Base-by-base conservation (phyloP, 2,329 filamentous ascomycete species). In the Corynespora cassiicola region DNA sequence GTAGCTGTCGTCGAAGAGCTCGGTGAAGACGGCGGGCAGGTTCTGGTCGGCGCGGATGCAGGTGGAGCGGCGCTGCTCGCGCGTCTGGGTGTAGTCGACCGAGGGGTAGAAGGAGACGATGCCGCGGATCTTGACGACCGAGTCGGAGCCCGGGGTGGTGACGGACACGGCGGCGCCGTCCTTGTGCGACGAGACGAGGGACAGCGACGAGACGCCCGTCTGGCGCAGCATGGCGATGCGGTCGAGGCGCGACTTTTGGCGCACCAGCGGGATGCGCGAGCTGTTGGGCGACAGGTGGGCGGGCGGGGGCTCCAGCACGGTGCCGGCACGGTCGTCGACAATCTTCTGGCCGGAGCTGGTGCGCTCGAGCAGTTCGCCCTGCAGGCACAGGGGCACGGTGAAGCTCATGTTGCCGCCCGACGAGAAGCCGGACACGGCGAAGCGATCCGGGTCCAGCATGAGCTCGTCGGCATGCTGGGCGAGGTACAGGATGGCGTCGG, bases 91-190 rank as follows among this genome's bases (percentile, higher is more conserved):
- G 61, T 83, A 84, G 62, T 85, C 82, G 22, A 81, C 75, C 17
- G 79, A 73, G 1, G 82, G 82, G 46, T 85, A 85, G 76, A 80
- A 85, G 31, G 79, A 77, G 24, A 82, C 74, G 36, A 84, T 74
- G 30, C 75, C 78, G 39, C 78, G 69, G 45, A 85, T 76, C 15
- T 73, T 68, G 16, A 62, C 51, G 10, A 82, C 56, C 3, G 49
- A 42, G 17, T 73, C 70, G 35, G 55, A 56, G 18, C 56, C 58
- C 27, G 62, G 58, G 15, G 59, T 58, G 36, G 54, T 56, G 32
- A 70, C 53, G 15, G 57, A 59, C 7, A 67, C 61, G 8, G 59
- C 61, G 10, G 51, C 42, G 12, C 36, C 49, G 15, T 68, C 66
- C 48, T 69, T 69, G 58, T 54, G 68, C 6, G 65, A 67, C 12